Evolutionary conservation across 73 alveolate genomes (phyloP).

Genomic region (Stentor coeruleus): DNA sequence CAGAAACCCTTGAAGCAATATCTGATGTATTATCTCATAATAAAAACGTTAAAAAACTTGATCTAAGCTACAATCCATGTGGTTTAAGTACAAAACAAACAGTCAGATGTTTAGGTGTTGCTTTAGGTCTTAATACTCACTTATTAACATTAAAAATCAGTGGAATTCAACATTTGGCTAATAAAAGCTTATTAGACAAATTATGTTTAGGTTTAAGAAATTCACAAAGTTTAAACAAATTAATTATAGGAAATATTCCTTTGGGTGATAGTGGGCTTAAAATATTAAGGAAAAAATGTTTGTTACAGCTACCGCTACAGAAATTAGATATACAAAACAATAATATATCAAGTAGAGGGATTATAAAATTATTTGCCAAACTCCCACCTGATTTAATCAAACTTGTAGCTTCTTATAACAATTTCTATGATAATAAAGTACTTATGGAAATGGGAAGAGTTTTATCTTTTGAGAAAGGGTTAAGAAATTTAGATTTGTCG

Average conservation of each 20-base stretch:
- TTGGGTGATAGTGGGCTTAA: conserved; percentile 16
- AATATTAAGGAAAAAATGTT: not conserved
- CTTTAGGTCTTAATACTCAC: not conserved
- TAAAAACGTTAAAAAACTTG: not conserved
- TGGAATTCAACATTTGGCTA: not conserved
- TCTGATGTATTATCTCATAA: not conserved
- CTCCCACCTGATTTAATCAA: not conserved
- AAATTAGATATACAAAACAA: not conserved
- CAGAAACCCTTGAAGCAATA: not conserved
- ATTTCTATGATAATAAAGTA: not conserved
- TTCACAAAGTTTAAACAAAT: not conserved
- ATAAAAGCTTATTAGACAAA: not conserved
- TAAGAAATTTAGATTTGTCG: not conserved
- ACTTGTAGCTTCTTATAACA: not conserved
- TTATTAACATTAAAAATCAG: not conserved
- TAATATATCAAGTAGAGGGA: not conserved
- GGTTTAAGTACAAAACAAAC: not conserved
- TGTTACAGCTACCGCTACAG: not conserved
- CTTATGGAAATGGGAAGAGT: not conserved
- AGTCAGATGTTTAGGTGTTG: not conserved
- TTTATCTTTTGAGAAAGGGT: not conserved
- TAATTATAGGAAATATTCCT: not conserved
- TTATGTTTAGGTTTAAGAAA: not conserved
- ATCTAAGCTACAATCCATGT: not conserved
- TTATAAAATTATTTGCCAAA: not conserved